phyloP scores from a whole-genome alignment of 257 asterid genomes.

The Buddleja alternifolia region DNA sequence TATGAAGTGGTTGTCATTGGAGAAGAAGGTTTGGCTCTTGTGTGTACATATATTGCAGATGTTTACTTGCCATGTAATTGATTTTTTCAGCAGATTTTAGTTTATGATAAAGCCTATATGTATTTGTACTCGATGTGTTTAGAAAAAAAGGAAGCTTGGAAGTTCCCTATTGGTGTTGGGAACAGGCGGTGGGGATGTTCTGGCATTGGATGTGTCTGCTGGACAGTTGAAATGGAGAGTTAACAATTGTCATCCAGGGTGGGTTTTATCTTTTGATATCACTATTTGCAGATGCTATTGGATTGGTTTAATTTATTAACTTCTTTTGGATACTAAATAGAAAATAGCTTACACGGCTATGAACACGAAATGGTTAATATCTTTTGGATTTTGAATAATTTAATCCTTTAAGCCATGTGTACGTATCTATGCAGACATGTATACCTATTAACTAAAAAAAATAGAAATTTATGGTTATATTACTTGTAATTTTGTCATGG shows the following conservation, averaged over 20 bases:
- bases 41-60: not conserved
- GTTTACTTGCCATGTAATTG: not conserved
- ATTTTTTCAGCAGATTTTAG: not conserved
- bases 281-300: not conserved
- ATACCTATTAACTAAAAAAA: too few species aligned
- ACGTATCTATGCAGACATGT: not conserved
- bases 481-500: slow-evolving; percentile 4
- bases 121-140: slow-evolving; percentile 19
- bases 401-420: not conserved
- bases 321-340: not conserved
- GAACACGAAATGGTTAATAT: not conserved
- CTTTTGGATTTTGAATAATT: not conserved
- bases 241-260: slow-evolving; percentile 94
- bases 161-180: slow-evolving; percentile 79
- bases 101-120: slow-evolving; percentile 8
- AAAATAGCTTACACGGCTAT: not conserved
- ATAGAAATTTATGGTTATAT: not conserved
- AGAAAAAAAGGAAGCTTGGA: slow-evolving; percentile 92
- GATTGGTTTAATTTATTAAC: slow-evolving; percentile 1
- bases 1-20: slow-evolving; percentile 86
- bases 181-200: slow-evolving; percentile 91
- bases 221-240: slow-evolving; percentile 92
- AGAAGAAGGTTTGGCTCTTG: slow-evolving; percentile 59
- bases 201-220: slow-evolving; percentile 82
- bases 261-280: slow-evolving; percentile 24